A percentile compares a stretch with the other conserved stretches of the same genome.
Conservation (phyloP, 2,329 filamentous ascomycete genomes). For the Grosmannia serpens region DNA sequence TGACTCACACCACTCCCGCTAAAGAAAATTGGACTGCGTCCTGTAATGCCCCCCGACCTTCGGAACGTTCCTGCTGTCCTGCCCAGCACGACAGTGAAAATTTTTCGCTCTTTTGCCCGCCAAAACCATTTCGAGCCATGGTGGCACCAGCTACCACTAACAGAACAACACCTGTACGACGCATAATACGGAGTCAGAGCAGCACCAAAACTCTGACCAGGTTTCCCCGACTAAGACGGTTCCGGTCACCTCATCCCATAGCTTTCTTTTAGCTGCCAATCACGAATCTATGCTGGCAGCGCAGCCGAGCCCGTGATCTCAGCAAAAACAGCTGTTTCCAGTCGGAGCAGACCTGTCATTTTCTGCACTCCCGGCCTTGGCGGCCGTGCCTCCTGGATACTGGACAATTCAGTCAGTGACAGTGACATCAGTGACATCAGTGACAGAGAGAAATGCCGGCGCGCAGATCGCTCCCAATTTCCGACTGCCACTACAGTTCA, state of each 20-base stretch:
- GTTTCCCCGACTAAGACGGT: slow-evolving; percentile 2
- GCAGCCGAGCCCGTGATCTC: not conserved
- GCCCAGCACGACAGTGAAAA: not conserved
- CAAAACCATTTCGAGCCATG: not conserved
- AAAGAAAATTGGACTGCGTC: not conserved
- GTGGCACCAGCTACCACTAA: not conserved
- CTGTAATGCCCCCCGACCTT: not conserved
- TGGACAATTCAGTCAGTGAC: not conserved
- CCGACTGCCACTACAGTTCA: not conserved
- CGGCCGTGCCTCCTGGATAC: not conserved
- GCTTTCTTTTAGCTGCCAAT: not conserved
- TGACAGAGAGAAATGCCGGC: not conserved
- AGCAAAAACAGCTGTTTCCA: not conserved
- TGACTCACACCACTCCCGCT: not conserved
- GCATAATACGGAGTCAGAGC: not conserved
- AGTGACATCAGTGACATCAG: too few species aligned
- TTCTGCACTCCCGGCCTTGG: not conserved
- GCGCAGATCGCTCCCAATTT: not conserved
- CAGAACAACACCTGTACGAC: not conserved
- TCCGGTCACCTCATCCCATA: not conserved
- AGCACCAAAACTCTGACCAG: not conserved
- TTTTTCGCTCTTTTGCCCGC: not conserved
- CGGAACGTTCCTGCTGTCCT: not conserved
- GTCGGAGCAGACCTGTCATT: not conserved
- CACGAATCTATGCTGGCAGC: not conserved